Base-by-base conservation (phyloP, 768 basidiomycete genomes). In the Sarcomyxa edulis region DNA sequence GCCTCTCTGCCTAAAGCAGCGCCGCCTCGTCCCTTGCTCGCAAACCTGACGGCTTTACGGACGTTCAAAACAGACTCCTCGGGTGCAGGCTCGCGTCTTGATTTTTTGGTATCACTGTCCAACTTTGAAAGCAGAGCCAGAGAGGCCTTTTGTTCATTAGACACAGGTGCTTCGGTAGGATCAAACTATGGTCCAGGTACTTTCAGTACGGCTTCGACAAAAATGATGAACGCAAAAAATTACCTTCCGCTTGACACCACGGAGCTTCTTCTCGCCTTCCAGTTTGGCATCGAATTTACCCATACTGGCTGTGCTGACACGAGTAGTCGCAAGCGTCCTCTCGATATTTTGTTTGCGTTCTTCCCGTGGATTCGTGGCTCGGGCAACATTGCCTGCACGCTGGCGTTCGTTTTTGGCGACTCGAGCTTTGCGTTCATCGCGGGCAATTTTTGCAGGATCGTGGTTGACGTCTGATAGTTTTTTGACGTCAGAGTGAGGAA, bases 221-320 rank as follows among this genome's bases (percentile, higher is more conserved):
- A 14, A 22, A 14, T 25, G 18, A n/a, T n/a, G 1, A 38, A 23
- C 14, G 21, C 5, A 15, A 7, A 6, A 26, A 54, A 68, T 29
- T 47, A 90, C 91, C 83, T 97, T 97, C 51, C 96, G 79, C 68
- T 97, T 98, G 32, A 93, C 64, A 5, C 93, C 92, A 24, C 78
- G 77, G 30, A 81, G 56, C 60, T 90, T 93, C 58, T 88, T 86
- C 61, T 99, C 96, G 9, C 94, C 94, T 36, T 94, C 85, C 15
- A 98, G 72, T 53, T 72, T 79, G 47, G 78, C 83, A 59, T 98
- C 95, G 51, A 96, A 99, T 50, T 76, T 83, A 47, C 96, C 96
- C 83, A 99, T 83, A 51, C 90, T 94, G 0, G 93, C 96, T 0
- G 96, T 99, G 44, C 92, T 92, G 20, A 69, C 65, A 43, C 87